Base-by-base conservation (phyloP, 2,329 filamentous ascomycete genomes). In the Curvularia lunata region DNA sequence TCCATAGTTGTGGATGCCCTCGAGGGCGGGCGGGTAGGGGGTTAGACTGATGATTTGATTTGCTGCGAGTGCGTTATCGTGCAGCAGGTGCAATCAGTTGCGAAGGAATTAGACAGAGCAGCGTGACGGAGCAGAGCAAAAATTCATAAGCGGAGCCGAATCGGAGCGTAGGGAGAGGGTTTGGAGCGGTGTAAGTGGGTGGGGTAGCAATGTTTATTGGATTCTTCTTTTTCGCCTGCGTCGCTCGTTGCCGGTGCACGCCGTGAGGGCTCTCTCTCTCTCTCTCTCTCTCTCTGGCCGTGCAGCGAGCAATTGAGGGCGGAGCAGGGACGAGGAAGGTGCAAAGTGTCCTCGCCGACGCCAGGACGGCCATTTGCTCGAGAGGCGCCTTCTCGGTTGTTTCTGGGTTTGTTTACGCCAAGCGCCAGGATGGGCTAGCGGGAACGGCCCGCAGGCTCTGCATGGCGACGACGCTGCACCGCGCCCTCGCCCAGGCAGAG, bases 1-100 rank as follows among this genome's bases (percentile, higher is more conserved):
- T 76, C 71, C 75, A 78, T 78, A 64, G 62, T 63, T 64, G 62
- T 32, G 55, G 32, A 52, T 56, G 68, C 68, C 69, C 68, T 56
- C 63, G 51, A 61, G 70, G 71, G 67, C 67, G 21, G 61, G 57
- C 34, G 42, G 25, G 52, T 65, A 47, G 46, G 42, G 57, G 34
- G 55, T 49, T 65, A 64, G 64, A 48, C 54, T 61, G 48, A 45
- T 55, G 54, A 56, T 54, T 37, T 55, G 54, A 56, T 55, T 37
- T 41, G 41, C 46, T 51, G 50, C 59, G 57, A 54, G 21, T 13
- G 18, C 28, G 23, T 30, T 30, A 34, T 32, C 40, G 27, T 38
- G 37, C 41, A 37, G 37, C 48, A 23, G 32, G 43, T 41, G 42
- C 54, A 54, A 59, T 46, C 43, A 56, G 34, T 25, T 42, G 30